Percentiles rank a stretch among this genome's conserved stretches.
Conservation (phyloP, 768 basidiomycete genomes). For the Pleurotus tuber-regium region DNA sequence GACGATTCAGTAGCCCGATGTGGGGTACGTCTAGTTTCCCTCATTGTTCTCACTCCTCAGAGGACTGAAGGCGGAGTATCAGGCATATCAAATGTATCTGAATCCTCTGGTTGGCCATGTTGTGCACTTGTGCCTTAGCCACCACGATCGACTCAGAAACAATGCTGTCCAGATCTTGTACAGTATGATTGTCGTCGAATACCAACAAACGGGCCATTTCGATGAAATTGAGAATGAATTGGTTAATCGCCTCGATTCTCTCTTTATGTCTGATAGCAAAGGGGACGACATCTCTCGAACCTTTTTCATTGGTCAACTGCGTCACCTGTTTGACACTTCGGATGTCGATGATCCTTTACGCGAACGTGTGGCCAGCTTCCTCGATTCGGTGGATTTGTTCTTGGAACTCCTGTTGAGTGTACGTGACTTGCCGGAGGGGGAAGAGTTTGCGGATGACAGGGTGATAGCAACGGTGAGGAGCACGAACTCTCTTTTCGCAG, state of each 20-base stretch:
- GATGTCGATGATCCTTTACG: slow-evolving; percentile 79
- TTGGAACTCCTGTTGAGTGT: slow-evolving; percentile 86
- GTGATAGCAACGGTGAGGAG: slow-evolving; percentile 81
- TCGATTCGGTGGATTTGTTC: slow-evolving; percentile 91
- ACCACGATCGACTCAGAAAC: slow-evolving; percentile 88
- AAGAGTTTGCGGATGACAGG: slow-evolving; percentile 93
- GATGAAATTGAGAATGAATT: slow-evolving; percentile 90
- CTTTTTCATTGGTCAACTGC: slow-evolving; percentile 89
- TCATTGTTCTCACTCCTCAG: slow-evolving; percentile 12
- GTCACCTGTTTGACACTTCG: slow-evolving; percentile 83
- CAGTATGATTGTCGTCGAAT: slow-evolving; percentile 94
- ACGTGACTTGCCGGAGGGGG: slow-evolving; percentile 85
- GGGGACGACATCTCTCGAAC: slow-evolving; percentile 88
- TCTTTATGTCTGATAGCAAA: slow-evolving; percentile 93
- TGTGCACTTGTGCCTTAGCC: slow-evolving; percentile 89
- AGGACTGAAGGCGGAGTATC: too few species aligned
- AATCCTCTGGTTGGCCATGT: slow-evolving; percentile 85
- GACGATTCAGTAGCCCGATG: slow-evolving; percentile 58
- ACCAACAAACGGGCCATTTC: slow-evolving; percentile 81
- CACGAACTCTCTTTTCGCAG: neutral
- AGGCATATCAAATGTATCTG: slow-evolving; percentile 86
- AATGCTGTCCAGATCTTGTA: slow-evolving; percentile 92
- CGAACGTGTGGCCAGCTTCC: slow-evolving; percentile 74
- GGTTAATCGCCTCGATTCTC: slow-evolving; percentile 82
- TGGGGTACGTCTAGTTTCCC: slow-evolving; percentile 48